A percentile compares a stretch with the other conserved stretches of the same genome.
These are phyloP conservation scores for Nymphaea colorata DNA, from an alignment of 164 flowering plant genomes.

Conservation along the genomic window DNA sequence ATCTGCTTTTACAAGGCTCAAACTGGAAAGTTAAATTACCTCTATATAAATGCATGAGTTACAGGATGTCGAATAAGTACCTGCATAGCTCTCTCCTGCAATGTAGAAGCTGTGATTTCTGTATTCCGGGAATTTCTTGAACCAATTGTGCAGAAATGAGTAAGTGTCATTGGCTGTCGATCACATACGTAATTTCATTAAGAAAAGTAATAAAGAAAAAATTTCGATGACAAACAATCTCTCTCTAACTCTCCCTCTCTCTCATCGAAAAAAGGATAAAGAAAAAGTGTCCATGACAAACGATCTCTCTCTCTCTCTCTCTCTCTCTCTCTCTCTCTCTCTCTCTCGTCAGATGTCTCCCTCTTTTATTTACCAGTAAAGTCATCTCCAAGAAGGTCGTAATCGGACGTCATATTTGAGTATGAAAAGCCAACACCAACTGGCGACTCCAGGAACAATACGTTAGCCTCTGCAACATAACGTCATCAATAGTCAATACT, in stretches of 20 bases:
- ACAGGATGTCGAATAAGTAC: slow-evolving; percentile 15
- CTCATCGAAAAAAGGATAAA: not conserved
- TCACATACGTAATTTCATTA: not conserved
- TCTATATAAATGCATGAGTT: too few relatives aligned
- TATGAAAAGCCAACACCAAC: slow-evolving; percentile 78
- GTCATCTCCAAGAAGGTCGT: slow-evolving; percentile 58
- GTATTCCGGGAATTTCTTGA: slow-evolving; percentile 67
- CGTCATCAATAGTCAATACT: not conserved
- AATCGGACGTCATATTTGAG: slow-evolving; percentile 66
- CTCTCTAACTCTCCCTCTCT: not conserved
- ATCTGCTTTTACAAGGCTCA: too few relatives aligned
- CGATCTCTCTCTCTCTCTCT: too few relatives aligned
- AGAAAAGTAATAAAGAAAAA: not conserved
- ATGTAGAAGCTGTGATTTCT: slow-evolving; percentile 47
- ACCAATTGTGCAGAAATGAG: slow-evolving; percentile 64
- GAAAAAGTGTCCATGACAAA: not conserved
- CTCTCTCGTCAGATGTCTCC: too few relatives aligned
- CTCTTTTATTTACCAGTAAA: slow-evolving; percentile 42
- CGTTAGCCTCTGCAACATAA: slow-evolving; percentile 62
- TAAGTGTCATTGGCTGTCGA: slow-evolving; percentile 65
- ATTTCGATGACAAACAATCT: not conserved
- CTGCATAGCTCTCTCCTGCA: slow-evolving; percentile 98
- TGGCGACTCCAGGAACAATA: slow-evolving; percentile 85
- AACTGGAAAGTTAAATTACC: too few relatives aligned
- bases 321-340: too few relatives aligned